Base-by-base conservation (phyloP, 306 rosid species). In the Prunus armeniaca region DNA sequence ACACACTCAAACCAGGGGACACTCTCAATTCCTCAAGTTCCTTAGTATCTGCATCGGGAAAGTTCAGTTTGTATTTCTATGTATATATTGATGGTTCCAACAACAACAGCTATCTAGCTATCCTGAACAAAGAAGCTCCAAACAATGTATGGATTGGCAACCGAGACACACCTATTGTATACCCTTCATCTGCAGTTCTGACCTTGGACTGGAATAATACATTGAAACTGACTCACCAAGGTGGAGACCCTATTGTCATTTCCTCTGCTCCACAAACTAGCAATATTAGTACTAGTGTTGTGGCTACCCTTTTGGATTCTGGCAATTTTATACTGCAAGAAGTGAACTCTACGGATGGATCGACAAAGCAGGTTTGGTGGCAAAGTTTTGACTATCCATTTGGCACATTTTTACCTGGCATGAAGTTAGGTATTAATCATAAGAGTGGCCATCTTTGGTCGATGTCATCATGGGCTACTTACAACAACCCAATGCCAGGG, bases 1-100 rank as follows among this genome's bases (percentile, higher is more conserved):
- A 54, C 64, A 71, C 64, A 52, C 10, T 71, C 30, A 71, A 52
- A 50, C 64, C 75, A 6, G 75, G 75, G 14, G 75, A 54, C 20
- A 71, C 50, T 9, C 47, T 71, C 18, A 58, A 52, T 20, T 71
- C 75, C 58, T n/a, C 19, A 19, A 30, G 64, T 19, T 12, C 64
- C 27, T n/a, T 71, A 3, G 28, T 71, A 18, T 71, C 64, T 52
- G 75, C 62, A 34, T 30, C 46, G 10, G 50, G 64, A 12, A 71
- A 54, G 30, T 54, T 71, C 49, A 20, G 1, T 71, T 2, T 71
- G 75, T 52, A 0, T 11, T 71, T 71, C 11, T 20, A 12, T 2
- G 47, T 28, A 4, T 30, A 30, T 30, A 30, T 3, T 30, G 32
- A 30, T 30, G 32, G 38, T 56, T 56, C 62, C 62, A 56, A 20